These are phyloP conservation scores for Ichthyophthirius multifiliis DNA, from an alignment of 169 alveolate genomes.

Conservation along the genomic window DNA sequence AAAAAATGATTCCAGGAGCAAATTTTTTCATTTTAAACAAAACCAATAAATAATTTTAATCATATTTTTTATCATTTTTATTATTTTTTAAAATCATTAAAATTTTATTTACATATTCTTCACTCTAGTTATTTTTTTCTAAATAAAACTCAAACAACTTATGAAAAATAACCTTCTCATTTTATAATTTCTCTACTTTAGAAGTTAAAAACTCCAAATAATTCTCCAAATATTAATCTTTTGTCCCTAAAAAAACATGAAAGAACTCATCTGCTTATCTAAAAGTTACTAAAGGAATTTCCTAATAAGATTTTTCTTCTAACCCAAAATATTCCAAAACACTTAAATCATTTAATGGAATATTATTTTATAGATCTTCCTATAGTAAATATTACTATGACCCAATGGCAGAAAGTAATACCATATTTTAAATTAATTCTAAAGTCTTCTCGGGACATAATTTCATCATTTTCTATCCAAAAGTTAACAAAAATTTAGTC, in stretches of 20 bases:
- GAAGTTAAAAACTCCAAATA: constrained; percentile 25
- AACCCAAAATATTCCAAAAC: constrained; percentile 14
- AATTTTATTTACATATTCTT: background rate
- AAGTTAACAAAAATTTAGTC: constrained; percentile 4
- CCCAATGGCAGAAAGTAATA: constrained; percentile 1
- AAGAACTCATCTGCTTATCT: constrained; percentile 39
- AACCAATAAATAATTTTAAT: constrained; percentile 64
- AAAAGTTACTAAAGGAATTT: background rate
- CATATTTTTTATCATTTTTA: constrained; percentile 38
- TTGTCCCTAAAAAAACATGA: constrained; percentile 20
- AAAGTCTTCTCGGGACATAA: constrained; percentile 18
- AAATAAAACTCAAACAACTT: constrained; percentile 35
- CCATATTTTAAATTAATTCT: constrained; percentile 26
- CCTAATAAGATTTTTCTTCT: background rate
- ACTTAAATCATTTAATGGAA: constrained; percentile 6
- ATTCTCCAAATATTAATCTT: constrained; percentile 26
- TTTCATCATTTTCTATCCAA: constrained; percentile 43
- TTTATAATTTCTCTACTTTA: constrained; percentile 4
- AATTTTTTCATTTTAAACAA: constrained; percentile 65
- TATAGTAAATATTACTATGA: background rate
- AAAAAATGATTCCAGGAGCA: constrained; percentile 54
- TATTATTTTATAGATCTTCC: background rate
- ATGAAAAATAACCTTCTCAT: constrained; percentile 30
- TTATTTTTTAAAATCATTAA: background rate
- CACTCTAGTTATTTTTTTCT: constrained; percentile 12